Conservation (phyloP, 805 yeast genomes). For the Kluyveromyces nonfermentans region DNA sequence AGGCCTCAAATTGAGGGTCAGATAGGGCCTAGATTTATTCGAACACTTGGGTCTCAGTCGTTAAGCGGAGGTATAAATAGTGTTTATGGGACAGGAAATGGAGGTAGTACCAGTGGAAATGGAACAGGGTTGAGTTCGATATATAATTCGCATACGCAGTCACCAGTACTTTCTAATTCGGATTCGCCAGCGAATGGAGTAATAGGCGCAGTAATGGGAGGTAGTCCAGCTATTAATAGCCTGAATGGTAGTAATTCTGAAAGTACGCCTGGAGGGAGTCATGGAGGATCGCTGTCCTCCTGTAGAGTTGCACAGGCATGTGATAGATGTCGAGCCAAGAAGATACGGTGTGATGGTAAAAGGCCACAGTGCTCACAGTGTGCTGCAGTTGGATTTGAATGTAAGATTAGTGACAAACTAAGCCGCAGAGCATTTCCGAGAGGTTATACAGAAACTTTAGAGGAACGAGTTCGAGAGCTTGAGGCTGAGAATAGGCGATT, state of each 20-base stretch:
- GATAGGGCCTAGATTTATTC: slow-evolving; percentile 10
- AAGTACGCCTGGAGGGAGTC: neutral
- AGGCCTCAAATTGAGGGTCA: neutral
- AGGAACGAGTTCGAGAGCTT: slow-evolving; percentile 77
- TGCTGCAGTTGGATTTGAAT: slow-evolving; percentile 74
- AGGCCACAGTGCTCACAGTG: slow-evolving; percentile 75
- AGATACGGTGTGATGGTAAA: slow-evolving; percentile 47
- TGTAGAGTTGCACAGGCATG: slow-evolving; percentile 85
- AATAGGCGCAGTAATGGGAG: neutral
- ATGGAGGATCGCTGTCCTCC: slow-evolving; percentile 17
- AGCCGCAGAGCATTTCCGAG: slow-evolving; percentile 81
- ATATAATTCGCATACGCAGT: neutral
- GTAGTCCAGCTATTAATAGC: neutral
- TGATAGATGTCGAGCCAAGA: slow-evolving; percentile 60
- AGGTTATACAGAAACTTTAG: slow-evolving; percentile 86
- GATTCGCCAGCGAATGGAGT: neutral
- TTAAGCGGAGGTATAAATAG: slow-evolving; percentile 7
- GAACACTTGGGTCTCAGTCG: slow-evolving; percentile 17
- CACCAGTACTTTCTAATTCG: neutral
- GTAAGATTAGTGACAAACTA: slow-evolving; percentile 81
- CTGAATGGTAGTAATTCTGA: neutral
- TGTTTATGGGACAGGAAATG: neutral
- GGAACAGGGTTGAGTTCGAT: neutral
- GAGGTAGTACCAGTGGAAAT: neutral
- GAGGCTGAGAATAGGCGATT: slow-evolving; percentile 73